A percentile compares a stretch with the other conserved stretches of the same genome.
These are phyloP conservation scores for Coprinellus aureogranulatus DNA, from an alignment of 768 basidiomycete genomes.

Conservation along the genomic window DNA sequence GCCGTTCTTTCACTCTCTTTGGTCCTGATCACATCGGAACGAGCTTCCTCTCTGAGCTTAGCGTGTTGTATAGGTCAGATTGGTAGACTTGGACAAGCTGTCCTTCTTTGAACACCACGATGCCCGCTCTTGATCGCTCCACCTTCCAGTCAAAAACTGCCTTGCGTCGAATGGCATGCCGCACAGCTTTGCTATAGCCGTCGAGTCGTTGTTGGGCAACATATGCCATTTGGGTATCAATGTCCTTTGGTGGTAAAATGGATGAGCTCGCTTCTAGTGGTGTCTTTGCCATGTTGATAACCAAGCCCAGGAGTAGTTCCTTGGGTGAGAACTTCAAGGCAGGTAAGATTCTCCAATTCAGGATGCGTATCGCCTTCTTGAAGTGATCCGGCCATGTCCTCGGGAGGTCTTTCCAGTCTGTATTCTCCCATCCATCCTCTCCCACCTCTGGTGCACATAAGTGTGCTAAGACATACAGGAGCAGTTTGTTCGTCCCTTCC, in stretches of 20 bases:
- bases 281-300: slow-evolving; percentile 22
- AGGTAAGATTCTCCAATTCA: neutral
- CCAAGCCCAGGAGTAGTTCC: slow-evolving; percentile 9
- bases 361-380: neutral
- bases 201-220: slow-evolving; percentile 29
- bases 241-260: neutral
- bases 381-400: slow-evolving; percentile 7
- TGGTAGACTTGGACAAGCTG: slow-evolving; percentile 31
- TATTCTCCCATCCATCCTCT: slow-evolving; percentile 17
- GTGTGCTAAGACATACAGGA: slow-evolving; percentile 24
- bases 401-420: slow-evolving; percentile 3
- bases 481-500: slow-evolving; percentile 25
- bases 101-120: slow-evolving; percentile 21
- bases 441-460: slow-evolving; percentile 33
- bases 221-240: slow-evolving; percentile 24
- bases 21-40: slow-evolving; percentile 31
- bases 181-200: slow-evolving; percentile 20
- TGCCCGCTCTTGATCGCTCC: slow-evolving; percentile 5
- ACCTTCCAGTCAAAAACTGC: slow-evolving; percentile 25
- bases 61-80: slow-evolving; percentile 22
- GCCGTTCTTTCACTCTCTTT: slow-evolving; percentile 1
- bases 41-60: slow-evolving; percentile 26
- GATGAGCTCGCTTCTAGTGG: neutral
- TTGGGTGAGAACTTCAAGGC: neutral
- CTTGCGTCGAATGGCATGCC: slow-evolving; percentile 24